A percentile compares a stretch with the other conserved stretches of the same genome.
Evolutionary conservation across 1,139 yeast species (phyloP).

Genomic region (Saccharomyces hybrid): DNA sequence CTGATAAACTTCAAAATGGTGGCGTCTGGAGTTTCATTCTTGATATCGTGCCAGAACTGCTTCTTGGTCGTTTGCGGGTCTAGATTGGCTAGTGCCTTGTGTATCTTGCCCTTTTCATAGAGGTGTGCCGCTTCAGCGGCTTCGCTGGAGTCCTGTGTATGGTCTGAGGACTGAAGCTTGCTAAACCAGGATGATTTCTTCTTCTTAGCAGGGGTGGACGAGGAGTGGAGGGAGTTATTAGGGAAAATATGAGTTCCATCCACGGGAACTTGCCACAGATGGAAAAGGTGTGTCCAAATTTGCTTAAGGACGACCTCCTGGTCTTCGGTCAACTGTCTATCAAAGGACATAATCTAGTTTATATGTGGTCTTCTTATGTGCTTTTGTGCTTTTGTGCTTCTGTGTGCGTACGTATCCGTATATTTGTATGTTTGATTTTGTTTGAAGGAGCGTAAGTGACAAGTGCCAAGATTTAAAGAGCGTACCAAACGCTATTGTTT

Average conservation of each 20-base stretch:
- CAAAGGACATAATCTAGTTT: background rate
- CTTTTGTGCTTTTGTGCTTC: background rate
- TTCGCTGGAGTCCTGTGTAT: slow-evolving; percentile 15
- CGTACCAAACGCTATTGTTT: background rate
- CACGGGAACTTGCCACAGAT: slow-evolving; percentile 52
- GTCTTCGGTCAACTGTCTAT: slow-evolving; percentile 38
- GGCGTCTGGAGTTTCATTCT: slow-evolving; percentile 67
- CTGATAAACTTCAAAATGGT: slow-evolving; percentile 56
- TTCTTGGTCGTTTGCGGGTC: slow-evolving; percentile 39
- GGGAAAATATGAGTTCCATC: slow-evolving; percentile 30
- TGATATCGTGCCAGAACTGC: slow-evolving; percentile 42
- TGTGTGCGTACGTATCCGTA: background rate
- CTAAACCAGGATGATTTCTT: slow-evolving; percentile 15
- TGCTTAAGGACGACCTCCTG: slow-evolving; percentile 67
- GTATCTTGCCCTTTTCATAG: slow-evolving; percentile 22
- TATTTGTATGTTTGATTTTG: background rate
- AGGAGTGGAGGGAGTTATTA: slow-evolving; percentile 4
- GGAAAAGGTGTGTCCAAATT: slow-evolving; percentile 61
- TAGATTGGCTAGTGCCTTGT: slow-evolving; percentile 34
- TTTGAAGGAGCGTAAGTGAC: background rate
- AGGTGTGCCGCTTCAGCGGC: slow-evolving; percentile 22
- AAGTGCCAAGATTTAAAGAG: background rate
- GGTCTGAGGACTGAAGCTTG: slow-evolving; percentile 9
- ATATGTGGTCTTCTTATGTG: background rate
- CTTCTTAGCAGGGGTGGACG: slow-evolving; percentile 3